Evolutionary conservation across 176 grass and related monocot genomes (phyloP).

Genomic region (Rhynchospora tenuis): DNA sequence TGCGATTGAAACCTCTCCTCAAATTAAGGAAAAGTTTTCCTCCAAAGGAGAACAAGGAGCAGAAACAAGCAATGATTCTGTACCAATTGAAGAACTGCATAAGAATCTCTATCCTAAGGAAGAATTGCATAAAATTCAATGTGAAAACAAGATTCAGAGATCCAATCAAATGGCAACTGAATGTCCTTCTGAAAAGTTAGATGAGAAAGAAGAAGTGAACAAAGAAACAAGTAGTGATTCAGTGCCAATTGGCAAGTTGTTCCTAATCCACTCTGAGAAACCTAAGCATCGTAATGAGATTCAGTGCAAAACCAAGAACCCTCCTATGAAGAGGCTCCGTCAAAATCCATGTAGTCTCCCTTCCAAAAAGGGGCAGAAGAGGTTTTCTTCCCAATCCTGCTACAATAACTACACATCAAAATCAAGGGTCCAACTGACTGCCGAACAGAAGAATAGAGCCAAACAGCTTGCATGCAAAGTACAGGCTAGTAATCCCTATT

Average conservation of each 20-base stretch:
- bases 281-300: neutral
- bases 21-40: neutral
- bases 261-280: neutral
- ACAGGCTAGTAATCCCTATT: neutral
- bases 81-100: neutral
- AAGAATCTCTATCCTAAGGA: neutral
- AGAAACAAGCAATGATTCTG: neutral
- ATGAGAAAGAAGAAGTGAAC: neutral
- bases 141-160: neutral
- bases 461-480: neutral
- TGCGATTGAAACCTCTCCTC: neutral
- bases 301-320: neutral
- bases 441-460: neutral
- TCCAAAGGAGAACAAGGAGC: neutral
- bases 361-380: neutral
- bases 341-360: neutral
- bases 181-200: neutral
- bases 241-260: neutral
- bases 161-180: neutral
- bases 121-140: neutral
- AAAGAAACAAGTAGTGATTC: neutral
- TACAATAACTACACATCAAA: neutral
- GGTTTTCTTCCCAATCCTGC: neutral
- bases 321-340: neutral
- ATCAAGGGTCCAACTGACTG: neutral